These are phyloP conservation scores for Talaromyces liani DNA, from an alignment of 495 filamentous ascomycete species.

Conservation along the genomic window DNA sequence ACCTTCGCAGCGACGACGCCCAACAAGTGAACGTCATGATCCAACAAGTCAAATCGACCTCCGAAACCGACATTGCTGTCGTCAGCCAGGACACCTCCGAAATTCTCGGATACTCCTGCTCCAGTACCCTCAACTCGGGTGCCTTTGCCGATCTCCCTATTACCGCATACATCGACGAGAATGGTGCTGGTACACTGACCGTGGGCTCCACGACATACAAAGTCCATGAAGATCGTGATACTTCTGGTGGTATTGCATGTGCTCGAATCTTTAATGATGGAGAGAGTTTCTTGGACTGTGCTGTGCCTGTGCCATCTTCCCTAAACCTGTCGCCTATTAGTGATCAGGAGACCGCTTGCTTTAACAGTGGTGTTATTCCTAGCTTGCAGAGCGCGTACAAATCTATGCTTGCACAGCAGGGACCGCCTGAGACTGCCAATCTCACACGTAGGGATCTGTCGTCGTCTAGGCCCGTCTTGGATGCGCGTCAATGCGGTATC, in stretches of 20 bases:
- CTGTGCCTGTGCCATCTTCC: constrained; percentile 5
- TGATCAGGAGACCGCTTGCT: background rate
- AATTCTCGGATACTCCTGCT: background rate
- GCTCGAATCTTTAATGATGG: constrained; percentile 6
- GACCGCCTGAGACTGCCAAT: background rate
- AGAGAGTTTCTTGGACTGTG: constrained; percentile 6
- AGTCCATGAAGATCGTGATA: constrained; percentile 3
- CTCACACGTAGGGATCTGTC: background rate
- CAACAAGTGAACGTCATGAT: background rate
- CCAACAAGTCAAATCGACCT: background rate
- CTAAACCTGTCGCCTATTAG: background rate
- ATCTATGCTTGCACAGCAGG: background rate
- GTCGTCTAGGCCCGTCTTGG: background rate
- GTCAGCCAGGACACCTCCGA: background rate
- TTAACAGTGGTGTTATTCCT: background rate
- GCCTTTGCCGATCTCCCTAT: background rate
- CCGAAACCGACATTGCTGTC: background rate
- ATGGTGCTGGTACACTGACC: background rate
- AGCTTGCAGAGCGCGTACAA: background rate
- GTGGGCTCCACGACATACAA: background rate
- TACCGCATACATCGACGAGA: background rate
- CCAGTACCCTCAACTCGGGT: background rate
- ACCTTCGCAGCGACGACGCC: background rate
- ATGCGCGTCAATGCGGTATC: background rate
- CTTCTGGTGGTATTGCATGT: constrained; percentile 8